Base-by-base conservation (phyloP, 306 rosid species). In the Prosopis cineraria region DNA sequence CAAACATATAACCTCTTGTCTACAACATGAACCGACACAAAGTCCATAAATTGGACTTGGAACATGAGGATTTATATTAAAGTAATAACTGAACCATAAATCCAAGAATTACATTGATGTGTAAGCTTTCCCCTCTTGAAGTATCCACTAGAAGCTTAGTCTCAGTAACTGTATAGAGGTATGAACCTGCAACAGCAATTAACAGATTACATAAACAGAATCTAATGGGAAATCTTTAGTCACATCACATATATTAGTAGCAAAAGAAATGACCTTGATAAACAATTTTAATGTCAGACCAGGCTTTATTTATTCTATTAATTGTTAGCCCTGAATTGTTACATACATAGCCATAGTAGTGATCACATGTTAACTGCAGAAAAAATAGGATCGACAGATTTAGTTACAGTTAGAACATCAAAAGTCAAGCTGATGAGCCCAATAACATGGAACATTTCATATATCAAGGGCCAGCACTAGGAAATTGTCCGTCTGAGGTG, bases 81-180 rank as follows among this genome's bases (percentile, higher is more conserved):
- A 52, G 69, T 71, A 76, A 36, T 52, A 30, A 50, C 1, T n/a
- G 70, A 50, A 74, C 72, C 47, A 59, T 36, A 81, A 78, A 43
- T 75, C 27, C 7, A 72, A 39, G 45, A 36, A 78, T 81, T 90
- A 94, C 98, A 84, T 86, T 86, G 89, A 94, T 94, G 63, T 76
- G 83, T 48, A 94, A 80, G 50, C 79, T 87, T 85, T 83, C 94
- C 59, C 98, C 97, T 78, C 98, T 91, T 70, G 98, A 89, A 77
- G 94, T 89, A 81, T 94, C 98, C 77, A 94, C 98, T 37, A 87
- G 75, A 81, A 94, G 97, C 86, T 85, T 87, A 30, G 94, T 85
- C 89, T 94, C 98, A 0, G 91, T 87, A 50, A 85, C 93, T 53
- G 93, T 85, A 68, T 90, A 87, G 76, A 94, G 81, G 87, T 77